A percentile compares a stretch with the other conserved stretches of the same genome.
These are phyloP conservation scores for Calcarisporium arbuscula DNA, from an alignment of 2,329 filamentous ascomycete genomes.

Conservation along the genomic window DNA sequence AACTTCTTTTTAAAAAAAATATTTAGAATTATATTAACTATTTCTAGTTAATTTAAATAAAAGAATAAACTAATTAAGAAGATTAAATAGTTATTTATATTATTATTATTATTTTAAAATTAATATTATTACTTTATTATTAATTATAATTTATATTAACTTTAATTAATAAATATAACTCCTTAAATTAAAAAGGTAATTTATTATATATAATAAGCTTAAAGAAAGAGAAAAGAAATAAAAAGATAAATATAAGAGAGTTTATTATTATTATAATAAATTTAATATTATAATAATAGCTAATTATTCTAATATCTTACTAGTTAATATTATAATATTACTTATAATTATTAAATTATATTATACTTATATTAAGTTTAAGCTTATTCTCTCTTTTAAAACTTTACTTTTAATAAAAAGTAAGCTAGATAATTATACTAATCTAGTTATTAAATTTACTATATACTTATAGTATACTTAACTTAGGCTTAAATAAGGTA, in stretches of 20 bases:
- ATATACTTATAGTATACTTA: background rate
- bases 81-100: background rate
- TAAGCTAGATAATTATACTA: background rate
- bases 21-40: background rate
- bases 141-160: background rate
- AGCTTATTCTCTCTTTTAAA: background rate
- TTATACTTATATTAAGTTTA: background rate
- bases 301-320: background rate
- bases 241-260: background rate
- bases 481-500: background rate
- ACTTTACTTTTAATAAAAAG: background rate
- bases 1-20: background rate
- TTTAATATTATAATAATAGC: no score
- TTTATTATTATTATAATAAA: background rate
- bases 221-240: background rate
- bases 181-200: background rate
- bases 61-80: background rate
- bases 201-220: background rate
- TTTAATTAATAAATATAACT: background rate
- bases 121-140: background rate
- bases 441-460: background rate
- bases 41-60: background rate
- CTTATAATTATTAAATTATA: background rate
- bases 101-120: background rate
- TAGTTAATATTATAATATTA: background rate